Evolutionary conservation across 1,284 basidiomycete genomes (phyloP).

Genomic region (Agaricales sp.): DNA sequence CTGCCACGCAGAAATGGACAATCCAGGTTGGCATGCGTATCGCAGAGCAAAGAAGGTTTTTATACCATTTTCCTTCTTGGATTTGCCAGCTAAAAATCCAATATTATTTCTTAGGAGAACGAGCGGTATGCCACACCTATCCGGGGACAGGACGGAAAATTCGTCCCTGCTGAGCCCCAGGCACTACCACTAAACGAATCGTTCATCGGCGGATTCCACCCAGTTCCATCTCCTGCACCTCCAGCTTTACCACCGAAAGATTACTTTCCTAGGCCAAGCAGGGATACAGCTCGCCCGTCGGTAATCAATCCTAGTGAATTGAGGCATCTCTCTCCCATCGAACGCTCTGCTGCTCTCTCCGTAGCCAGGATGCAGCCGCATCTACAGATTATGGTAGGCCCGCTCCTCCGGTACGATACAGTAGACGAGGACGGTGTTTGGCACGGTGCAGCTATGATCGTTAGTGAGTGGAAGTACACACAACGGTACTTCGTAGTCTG

Average conservation of each 20-base stretch:
- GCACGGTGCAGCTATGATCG: conserved; percentile 81
- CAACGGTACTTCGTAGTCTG: neutral
- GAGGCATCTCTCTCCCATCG: conserved; percentile 45
- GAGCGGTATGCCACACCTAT: conserved; percentile 28
- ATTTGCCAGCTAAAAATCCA: conserved; percentile 3
- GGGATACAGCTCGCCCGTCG: conserved; percentile 15
- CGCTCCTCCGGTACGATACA: conserved; percentile 87
- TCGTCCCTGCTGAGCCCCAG: conserved; percentile 38
- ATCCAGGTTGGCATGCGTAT: conserved; percentile 57
- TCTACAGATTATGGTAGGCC: conserved; percentile 71
- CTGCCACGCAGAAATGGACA: too few species aligned
- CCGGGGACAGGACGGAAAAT: conserved; percentile 40
- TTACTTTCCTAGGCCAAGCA: conserved; percentile 10
- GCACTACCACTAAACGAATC: conserved; percentile 44
- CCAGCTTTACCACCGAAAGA: conserved; percentile 29
- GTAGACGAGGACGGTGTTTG: conserved; percentile 69
- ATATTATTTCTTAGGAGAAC: conserved; percentile 30
- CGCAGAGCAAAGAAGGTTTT: conserved; percentile 37
- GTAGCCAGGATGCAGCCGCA: conserved; percentile 60
- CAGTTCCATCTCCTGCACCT: conserved; percentile 17
- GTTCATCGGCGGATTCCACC: conserved; percentile 44
- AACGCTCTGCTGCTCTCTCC: conserved; percentile 47
- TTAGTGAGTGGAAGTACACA: conserved; percentile 45
- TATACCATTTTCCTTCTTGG: conserved; percentile 3
- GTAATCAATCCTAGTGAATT: conserved; percentile 27